Conservation (phyloP, 2,329 filamentous ascomycete species). For the Didymella sp. region DNA sequence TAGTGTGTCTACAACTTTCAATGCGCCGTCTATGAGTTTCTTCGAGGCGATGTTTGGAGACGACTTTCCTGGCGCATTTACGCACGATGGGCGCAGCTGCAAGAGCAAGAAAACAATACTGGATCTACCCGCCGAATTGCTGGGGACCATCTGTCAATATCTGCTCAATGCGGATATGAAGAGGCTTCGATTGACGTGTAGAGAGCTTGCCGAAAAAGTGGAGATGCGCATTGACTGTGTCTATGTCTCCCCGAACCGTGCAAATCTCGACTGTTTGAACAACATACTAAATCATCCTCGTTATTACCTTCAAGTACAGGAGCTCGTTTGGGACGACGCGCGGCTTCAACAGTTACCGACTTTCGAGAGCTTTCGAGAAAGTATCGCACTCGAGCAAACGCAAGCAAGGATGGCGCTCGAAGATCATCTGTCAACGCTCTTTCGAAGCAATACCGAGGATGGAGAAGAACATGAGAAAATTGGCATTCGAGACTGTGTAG, state of each 20-base stretch:
- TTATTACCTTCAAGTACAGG: constrained; percentile 42
- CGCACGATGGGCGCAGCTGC: constrained; percentile 8
- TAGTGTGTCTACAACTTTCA: constrained; percentile 25
- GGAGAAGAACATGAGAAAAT: constrained; percentile 11
- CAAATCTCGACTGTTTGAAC: constrained; percentile 49
- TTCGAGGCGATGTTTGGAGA: constrained; percentile 36
- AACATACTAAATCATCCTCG: constrained; percentile 48
- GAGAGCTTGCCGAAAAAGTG: constrained; percentile 24
- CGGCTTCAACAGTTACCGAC: constrained; percentile 32
- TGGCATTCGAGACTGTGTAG: neutral
- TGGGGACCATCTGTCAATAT: constrained; percentile 24
- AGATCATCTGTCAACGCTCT: constrained; percentile 5
- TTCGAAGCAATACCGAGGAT: neutral
- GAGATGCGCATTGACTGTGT: constrained; percentile 46
- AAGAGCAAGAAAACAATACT: constrained; percentile 29
- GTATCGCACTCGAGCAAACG: neutral
- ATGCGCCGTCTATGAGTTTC: constrained; percentile 34
- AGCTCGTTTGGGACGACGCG: constrained; percentile 54
- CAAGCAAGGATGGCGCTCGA: neutral
- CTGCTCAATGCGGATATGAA: constrained; percentile 33
- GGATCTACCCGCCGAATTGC: constrained; percentile 30
- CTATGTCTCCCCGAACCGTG: constrained; percentile 52
- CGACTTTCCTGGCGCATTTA: constrained; percentile 35
- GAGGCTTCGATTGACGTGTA: constrained; percentile 27
- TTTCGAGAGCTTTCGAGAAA: constrained; percentile 16